A percentile compares a stretch with the other conserved stretches of the same genome.
Evolutionary conservation across 1,284 basidiomycete genomes (phyloP).

Genomic region (Boletus smithii): DNA sequence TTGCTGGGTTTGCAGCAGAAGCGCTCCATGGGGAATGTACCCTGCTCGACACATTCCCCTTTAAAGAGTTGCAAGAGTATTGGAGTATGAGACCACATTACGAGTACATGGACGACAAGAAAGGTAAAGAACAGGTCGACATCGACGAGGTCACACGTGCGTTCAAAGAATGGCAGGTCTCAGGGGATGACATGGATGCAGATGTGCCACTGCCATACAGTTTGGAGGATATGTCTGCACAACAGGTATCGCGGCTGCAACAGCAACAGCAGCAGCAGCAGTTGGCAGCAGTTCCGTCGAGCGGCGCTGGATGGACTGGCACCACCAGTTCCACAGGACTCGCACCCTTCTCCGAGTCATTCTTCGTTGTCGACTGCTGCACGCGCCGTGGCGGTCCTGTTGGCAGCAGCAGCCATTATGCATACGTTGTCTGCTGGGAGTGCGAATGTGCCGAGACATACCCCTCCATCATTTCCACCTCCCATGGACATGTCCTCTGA

Average conservation of each 20-base stretch:
- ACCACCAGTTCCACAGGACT: slow-evolving; percentile 1
- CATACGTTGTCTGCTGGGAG: neutral
- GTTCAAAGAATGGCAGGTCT: slow-evolving; percentile 18
- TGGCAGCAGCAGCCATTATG: slow-evolving; percentile 2
- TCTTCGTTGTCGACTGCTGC: neutral
- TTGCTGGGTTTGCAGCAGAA: slow-evolving; percentile 69
- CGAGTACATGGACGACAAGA: slow-evolving; percentile 36
- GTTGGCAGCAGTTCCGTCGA: neutral
- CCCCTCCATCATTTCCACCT: slow-evolving; percentile 7
- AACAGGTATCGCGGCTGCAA: too few relatives aligned
- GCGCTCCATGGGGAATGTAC: slow-evolving; percentile 58
- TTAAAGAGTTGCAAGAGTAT: slow-evolving; percentile 71
- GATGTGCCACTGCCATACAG: slow-evolving; percentile 68
- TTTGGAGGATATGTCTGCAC: slow-evolving; percentile 46
- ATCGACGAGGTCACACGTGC: slow-evolving; percentile 13
- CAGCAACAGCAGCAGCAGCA: neutral
- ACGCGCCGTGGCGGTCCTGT: neutral
- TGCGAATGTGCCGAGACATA: neutral
- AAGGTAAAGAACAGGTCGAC: neutral
- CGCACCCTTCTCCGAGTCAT: slow-evolving; percentile 8
- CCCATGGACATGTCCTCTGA: slow-evolving; percentile 9
- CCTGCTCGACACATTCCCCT: slow-evolving; percentile 61
- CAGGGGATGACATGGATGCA: slow-evolving; percentile 24
- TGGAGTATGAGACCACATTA: slow-evolving; percentile 61
- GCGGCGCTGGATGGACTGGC: neutral